Base-by-base conservation (phyloP, 768 basidiomycete genomes). In the Wakefieldia striispora region DNA sequence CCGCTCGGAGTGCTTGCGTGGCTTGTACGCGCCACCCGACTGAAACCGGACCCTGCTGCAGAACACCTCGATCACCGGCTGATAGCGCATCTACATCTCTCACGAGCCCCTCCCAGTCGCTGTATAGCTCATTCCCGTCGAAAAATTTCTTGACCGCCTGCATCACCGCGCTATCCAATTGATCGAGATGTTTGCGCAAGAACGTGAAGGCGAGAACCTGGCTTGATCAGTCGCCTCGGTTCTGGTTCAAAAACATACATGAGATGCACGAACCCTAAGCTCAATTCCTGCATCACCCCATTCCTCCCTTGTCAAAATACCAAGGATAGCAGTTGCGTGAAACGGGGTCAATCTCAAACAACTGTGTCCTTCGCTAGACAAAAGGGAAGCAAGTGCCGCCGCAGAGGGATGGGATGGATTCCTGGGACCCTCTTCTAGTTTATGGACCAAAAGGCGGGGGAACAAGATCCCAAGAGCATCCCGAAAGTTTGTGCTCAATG, bases 361-460 rank as follows among this genome's bases (percentile, higher is more conserved):
- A 43, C 57, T 56, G 53, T 57, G 54, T 57, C 54, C 63, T 54
- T 65, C 54, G 54, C 46, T 51, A 29, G 54, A 55, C 52, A 68
- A 55, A 39, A 67, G 44, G 38, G 57, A 63, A 31, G 40, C 20
- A 34, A 66, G 49, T n/a, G 40, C 54, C 39, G 17, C 46, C 41
- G 36, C 39, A 21, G 51, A 50, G 26, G 53, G 60, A 39, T 43
- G 31, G 27, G 62, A 58, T 40, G 53, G 29, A 43, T 49, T 56
- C 26, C 62, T 67, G 17, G 74, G 68, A 2, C 74, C 75, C 34
- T 73, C 69, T 44, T 73, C 67, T 35, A 88, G 60, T 44, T 77
- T 74, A 39, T 72, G 65, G 21, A 65, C 50, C 45, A 66, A 24
- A 37, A 62, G 52, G 19, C 56, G 56, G 37, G 60, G 43, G 33